Percentiles rank a stretch among this genome's conserved stretches.
Conservation (phyloP, 352 stramenopile genomes). For the Globisporangium mamillatum region DNA sequence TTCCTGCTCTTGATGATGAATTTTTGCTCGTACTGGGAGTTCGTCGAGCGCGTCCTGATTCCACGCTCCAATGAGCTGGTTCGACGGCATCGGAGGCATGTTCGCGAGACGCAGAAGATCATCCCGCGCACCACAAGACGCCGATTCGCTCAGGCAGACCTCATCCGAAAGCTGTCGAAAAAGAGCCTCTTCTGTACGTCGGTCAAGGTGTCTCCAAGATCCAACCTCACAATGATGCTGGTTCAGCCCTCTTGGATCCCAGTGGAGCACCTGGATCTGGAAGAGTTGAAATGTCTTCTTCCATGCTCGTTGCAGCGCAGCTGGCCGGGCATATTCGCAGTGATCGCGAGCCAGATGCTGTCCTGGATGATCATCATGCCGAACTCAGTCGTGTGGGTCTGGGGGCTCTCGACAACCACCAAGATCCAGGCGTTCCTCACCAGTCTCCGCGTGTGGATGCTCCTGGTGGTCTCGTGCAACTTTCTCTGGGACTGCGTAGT, state of each 20-base stretch:
- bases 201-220: constrained; percentile 1
- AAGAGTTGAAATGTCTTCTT: constrained; percentile 15
- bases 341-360: constrained; percentile 28
- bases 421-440: constrained; percentile 49
- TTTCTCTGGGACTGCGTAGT: constrained; percentile 32
- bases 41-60: constrained; percentile 16
- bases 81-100: constrained; percentile 10
- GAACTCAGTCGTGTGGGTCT: constrained; percentile 49
- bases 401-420: constrained; percentile 27
- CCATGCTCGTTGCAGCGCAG: constrained; percentile 45
- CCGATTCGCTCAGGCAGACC: constrained; percentile 6
- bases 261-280: constrained; percentile 12
- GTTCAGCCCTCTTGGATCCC: constrained; percentile 16
- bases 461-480: constrained; percentile 36
- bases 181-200: not conserved
- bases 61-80: constrained; percentile 18
- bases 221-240: not conserved
- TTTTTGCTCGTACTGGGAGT: constrained; percentile 20
- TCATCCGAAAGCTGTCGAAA: not conserved
- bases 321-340: constrained; percentile 29
- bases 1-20: constrained; percentile 21
- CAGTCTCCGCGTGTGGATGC: constrained; percentile 32
- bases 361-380: constrained; percentile 61
- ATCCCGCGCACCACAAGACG: constrained; percentile 3
- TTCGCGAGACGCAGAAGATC: constrained; percentile 9